Evolutionary conservation across 1,284 basidiomycete genomes (phyloP).

Genomic region (Cutaneotrichosporon cavernicola): DNA sequence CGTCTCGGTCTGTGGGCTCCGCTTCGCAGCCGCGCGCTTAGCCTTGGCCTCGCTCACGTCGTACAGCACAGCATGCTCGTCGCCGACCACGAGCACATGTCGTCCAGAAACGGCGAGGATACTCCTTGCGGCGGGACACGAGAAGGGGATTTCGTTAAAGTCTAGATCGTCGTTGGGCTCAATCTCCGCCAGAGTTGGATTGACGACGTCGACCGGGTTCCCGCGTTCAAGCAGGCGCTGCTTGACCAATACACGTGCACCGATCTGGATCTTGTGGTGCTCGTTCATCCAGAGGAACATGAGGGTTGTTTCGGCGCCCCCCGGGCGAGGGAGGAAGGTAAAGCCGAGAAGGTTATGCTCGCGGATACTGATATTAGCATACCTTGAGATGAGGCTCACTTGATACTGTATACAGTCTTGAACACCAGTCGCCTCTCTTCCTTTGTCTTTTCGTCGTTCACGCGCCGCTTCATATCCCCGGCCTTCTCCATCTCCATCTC

Average conservation of each 20-base stretch:
- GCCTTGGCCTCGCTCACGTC: slow-evolving; percentile 1
- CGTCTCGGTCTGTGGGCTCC: slow-evolving; percentile 42
- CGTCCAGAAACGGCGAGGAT: slow-evolving; percentile 34
- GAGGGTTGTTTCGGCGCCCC: slow-evolving; percentile 55
- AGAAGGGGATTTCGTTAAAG: slow-evolving; percentile 48
- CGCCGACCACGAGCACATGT: slow-evolving; percentile 43
- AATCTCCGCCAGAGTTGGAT: slow-evolving; percentile 52
- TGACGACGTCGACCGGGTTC: slow-evolving; percentile 55
- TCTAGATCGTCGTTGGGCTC: slow-evolving; percentile 27
- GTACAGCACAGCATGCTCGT: slow-evolving; percentile 48
- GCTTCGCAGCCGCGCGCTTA: slow-evolving; percentile 30
- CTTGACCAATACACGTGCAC: slow-evolving; percentile 63
- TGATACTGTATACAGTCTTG: slow-evolving; percentile 48
- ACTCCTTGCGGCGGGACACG: slow-evolving; percentile 43
- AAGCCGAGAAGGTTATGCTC: slow-evolving; percentile 73
- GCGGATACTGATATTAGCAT: slow-evolving; percentile 59
- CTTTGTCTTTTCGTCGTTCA: slow-evolving; percentile 20
- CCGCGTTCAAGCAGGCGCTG: slow-evolving; percentile 54
- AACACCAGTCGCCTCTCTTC: slow-evolving; percentile 35
- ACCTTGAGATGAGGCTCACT: slow-evolving; percentile 36
- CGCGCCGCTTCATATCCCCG: slow-evolving; percentile 34
- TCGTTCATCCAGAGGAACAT: slow-evolving; percentile 60
- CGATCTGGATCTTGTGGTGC: slow-evolving; percentile 58
- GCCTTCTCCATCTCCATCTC: slow-evolving; percentile 47
- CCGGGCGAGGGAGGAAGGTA: slow-evolving; percentile 59